Conservation (phyloP, 192 early-diverging fungal species). For the Mortierella hygrophila region DNA sequence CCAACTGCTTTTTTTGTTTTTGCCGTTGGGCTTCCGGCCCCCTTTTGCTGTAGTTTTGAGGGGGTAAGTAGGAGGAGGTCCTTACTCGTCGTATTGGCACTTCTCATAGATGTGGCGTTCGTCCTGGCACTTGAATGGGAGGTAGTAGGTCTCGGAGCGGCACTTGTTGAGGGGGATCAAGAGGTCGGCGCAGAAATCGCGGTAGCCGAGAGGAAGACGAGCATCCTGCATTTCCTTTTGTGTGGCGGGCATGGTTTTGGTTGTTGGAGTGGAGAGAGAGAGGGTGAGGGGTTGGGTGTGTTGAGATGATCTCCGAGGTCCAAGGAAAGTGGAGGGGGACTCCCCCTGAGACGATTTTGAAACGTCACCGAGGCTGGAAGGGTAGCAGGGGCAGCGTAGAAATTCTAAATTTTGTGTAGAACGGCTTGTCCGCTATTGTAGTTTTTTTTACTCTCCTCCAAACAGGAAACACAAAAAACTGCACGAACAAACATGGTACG, state of each 20-base stretch:
- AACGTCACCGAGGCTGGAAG: background rate
- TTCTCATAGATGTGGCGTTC: constrained; percentile 92
- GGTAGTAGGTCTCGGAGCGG: constrained; percentile 83
- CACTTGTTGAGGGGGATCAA: constrained; percentile 94
- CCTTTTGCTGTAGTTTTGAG: too few relatives aligned
- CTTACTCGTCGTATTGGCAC: constrained; percentile 96
- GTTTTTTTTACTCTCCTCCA: background rate
- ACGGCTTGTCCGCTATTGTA: background rate
- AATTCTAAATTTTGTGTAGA: background rate
- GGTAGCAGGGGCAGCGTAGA: background rate
- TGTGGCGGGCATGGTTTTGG: constrained; percentile 76
- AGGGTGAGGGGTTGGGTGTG: background rate
- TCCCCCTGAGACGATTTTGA: too few relatives aligned
- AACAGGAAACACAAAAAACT: too few relatives aligned
- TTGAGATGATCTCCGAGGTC: background rate
- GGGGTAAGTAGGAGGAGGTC: background rate
- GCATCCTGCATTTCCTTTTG: constrained; percentile 88
- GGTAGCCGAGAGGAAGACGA: constrained; percentile 85
- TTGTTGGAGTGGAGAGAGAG: constrained; percentile 6
- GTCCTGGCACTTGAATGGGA: constrained; percentile 95
- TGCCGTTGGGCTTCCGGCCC: too few relatives aligned
- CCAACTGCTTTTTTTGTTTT: too few relatives aligned
- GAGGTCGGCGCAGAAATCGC: constrained; percentile 96
- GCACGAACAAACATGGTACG: too few relatives aligned
- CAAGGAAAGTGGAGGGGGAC: too few relatives aligned